Evolutionary conservation across 257 asterid species (phyloP).

Genomic region (Solanum pennellii): DNA sequence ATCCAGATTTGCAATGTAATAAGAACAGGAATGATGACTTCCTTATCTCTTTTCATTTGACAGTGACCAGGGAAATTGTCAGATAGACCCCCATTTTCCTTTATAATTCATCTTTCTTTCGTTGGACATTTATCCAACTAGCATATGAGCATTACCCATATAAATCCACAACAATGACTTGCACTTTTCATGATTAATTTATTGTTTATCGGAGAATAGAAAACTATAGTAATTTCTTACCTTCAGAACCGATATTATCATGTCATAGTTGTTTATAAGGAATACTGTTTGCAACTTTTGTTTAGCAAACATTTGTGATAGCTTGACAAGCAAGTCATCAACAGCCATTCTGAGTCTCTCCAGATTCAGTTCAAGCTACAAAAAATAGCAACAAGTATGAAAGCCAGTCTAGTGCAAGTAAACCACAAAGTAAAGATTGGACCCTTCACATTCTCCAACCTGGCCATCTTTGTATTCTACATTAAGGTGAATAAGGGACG

Average conservation of each 20-base stretch:
- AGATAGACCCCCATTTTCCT: background rate
- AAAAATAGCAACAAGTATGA: slow-evolving; percentile 7
- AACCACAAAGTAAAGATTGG: slow-evolving; percentile 3
- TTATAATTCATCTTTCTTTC: background rate
- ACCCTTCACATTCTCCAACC: slow-evolving; percentile 36
- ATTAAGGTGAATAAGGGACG: slow-evolving; percentile 86
- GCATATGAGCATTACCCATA: background rate
- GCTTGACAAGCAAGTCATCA: slow-evolving; percentile 87
- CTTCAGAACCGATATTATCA: slow-evolving; percentile 94
- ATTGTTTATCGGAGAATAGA: background rate
- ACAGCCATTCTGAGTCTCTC: slow-evolving; percentile 94
- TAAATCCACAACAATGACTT: background rate
- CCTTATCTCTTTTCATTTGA: background rate
- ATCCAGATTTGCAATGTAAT: background rate
- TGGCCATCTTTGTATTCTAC: slow-evolving; percentile 97
- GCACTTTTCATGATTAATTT: background rate
- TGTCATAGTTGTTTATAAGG: slow-evolving; percentile 91
- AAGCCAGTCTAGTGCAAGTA: background rate
- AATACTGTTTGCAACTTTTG: slow-evolving; percentile 79
- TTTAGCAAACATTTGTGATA: slow-evolving; percentile 66
- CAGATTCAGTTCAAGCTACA: slow-evolving; percentile 88
- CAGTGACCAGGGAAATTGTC: background rate
- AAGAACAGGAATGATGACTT: background rate
- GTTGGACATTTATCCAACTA: background rate
- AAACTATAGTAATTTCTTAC: slow-evolving; percentile 21